Percentiles rank a stretch among this genome's conserved stretches.
Conservation (phyloP, 352 stramenopile genomes). For the Paralagenidium karlingii region DNA sequence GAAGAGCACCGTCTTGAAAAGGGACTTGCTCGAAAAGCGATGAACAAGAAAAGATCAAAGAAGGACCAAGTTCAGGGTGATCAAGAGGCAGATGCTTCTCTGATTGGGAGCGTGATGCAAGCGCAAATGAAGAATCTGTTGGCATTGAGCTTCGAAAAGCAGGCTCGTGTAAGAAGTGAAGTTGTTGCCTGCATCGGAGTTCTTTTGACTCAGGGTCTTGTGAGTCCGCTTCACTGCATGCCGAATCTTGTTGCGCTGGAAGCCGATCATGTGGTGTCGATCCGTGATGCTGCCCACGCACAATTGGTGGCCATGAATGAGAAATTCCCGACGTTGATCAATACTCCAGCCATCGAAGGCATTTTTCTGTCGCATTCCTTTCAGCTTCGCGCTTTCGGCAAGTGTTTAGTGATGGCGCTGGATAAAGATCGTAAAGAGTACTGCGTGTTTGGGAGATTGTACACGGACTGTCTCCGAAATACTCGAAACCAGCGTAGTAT, state of each 20-base stretch:
- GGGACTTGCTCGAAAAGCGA: constrained; percentile 17
- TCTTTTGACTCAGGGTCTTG: constrained; percentile 63
- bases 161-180: constrained; percentile 49
- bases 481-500: constrained; percentile 24
- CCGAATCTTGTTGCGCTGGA: constrained; percentile 67
- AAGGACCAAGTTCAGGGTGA: constrained; percentile 73
- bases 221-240: constrained; percentile 67
- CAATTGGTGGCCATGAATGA: constrained; percentile 49
- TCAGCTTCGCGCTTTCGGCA: constrained; percentile 41
- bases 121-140: constrained; percentile 61
- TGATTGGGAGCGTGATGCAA: constrained; percentile 83
- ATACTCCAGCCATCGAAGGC: constrained; percentile 38
- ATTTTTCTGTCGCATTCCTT: constrained; percentile 55
- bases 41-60: constrained; percentile 46
- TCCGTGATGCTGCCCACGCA: constrained; percentile 52
- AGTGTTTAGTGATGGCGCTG: constrained; percentile 24
- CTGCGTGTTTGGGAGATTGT: constrained; percentile 58
- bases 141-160: constrained; percentile 29
- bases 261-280: constrained; percentile 46
- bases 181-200: constrained; percentile 49
- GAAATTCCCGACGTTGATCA: constrained; percentile 39
- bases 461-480: constrained; percentile 40
- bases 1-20: constrained; percentile 65
- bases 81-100: constrained; percentile 67
- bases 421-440: constrained; percentile 65